Evolutionary conservation across 2,329 filamentous ascomycete species (phyloP), one percentile per base, ranked within the genome.

Genomic region (Mariannaea elegans): DNA sequence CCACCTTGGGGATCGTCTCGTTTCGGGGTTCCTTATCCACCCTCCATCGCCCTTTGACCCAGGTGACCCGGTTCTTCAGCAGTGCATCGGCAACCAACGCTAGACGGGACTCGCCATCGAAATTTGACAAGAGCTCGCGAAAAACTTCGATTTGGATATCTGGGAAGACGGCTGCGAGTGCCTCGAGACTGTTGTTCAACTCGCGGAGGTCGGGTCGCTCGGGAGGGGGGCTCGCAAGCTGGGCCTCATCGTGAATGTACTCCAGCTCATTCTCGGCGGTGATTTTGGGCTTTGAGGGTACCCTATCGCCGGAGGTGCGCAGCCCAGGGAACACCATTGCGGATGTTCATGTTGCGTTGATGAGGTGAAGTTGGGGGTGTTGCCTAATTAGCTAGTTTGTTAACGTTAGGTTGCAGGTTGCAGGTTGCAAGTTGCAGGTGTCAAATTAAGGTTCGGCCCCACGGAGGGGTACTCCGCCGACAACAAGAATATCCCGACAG

Each of bases 131-230:
- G 85, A 95, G 91, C 78, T 94, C 91, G 42, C 91, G 86, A 72
- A 95, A 92, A 16, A 94, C 91, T 66, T 94, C 90, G 60, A 91
- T 82, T 75, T 93, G 90, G n/a, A 94, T 82, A 75, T 94, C 87
- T 24, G 92, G 92, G 65, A 95, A 95, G 8, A 94, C 83, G 46
- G 86, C 86, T 19, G 87, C 86, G 41, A 95, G 84, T 12, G 84
- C 86, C 61, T 86, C 84, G 63, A 95, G 85, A 67, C 87, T 84
- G 49, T 81, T 80, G 77, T 94, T 94, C 47, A 94, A 82, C 59
- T 90, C 86, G 65, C 85, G 81, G 21, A 93, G 81, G 68, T 92
- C 85, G 36, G 85, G 84, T 32, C 84, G 78, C 60, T 89, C 85
- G 65, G 79, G 77, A 7, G 76, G 74, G 21, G 80, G 64, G 42